phyloP scores from a whole-genome alignment of 2,329 filamentous ascomycete species.

The Nemania bipapillata region DNA sequence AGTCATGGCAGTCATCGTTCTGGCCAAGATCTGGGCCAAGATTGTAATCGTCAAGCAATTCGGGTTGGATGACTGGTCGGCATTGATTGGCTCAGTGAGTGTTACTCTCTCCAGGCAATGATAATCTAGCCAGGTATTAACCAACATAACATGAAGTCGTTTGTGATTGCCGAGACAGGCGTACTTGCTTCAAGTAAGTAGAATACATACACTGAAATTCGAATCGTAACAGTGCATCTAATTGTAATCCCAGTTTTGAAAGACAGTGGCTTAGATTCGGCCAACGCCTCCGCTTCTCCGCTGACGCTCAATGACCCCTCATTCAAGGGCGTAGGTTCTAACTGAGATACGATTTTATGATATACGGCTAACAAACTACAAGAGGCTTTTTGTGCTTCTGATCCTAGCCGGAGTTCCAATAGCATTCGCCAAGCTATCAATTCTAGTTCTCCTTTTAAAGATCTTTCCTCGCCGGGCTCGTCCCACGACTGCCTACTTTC shows the following conservation, averaged over 20 bases:
- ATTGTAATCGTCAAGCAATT: background rate
- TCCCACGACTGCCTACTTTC: background rate
- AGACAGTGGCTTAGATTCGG: too few species aligned
- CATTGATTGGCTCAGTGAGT: background rate
- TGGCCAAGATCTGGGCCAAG: background rate
- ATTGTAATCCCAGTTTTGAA: too few species aligned
- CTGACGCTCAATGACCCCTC: too few species aligned
- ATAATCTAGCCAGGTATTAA: too few species aligned
- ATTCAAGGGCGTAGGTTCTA: too few species aligned
- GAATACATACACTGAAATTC: too few species aligned
- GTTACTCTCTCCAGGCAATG: background rate
- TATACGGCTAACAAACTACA: background rate
- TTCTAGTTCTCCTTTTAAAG: background rate
- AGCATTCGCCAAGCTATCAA: background rate
- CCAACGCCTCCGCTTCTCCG: too few species aligned
- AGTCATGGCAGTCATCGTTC: background rate
- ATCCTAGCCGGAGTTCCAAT: background rate
- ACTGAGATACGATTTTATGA: too few species aligned
- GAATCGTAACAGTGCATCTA: too few species aligned
- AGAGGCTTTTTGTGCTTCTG: background rate
- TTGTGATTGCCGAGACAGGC: background rate
- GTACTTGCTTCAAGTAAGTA: background rate
- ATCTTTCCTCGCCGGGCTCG: background rate
- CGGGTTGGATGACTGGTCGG: slow-evolving; percentile 1
- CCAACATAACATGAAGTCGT: background rate